Base-by-base conservation (phyloP, 2,329 filamentous ascomycete genomes). In the Claviceps monticola region DNA sequence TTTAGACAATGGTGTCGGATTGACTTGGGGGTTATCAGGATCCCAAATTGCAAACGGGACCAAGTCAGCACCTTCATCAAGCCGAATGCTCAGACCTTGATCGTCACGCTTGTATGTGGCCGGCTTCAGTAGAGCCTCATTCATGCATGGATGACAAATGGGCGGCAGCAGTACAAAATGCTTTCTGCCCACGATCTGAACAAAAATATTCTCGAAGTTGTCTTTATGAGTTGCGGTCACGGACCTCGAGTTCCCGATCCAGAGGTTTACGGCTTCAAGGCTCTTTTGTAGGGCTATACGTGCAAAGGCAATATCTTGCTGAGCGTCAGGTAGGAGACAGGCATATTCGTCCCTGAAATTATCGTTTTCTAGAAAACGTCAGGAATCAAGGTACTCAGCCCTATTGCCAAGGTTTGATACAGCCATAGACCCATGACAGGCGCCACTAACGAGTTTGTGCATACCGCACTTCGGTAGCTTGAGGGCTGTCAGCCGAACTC, bases 181-280 rank as follows among this genome's bases (percentile, higher is more conserved):
- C 63, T 93, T 93, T 52, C 70, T 68, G 0, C 87, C 88, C 1
- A 80, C 65, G 14, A 91, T 66, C 60, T 91, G 86, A 1, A 88
- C 83, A 64, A 90, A 93, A 0, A 93, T 75, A 63, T 93, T 93
- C 65, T 93, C 86, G 64, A 90, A 91, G 60, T 86, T 86, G 67
- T 93, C 88, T 60, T 84, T 86, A 68, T 93, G 88, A 51, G 90
- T 65, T 0, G 84, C 82, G 0, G 86, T 90, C 1, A 78, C 73
- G 26, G 82, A 86, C 39, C 71, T 72, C 1, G 79, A 79, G 66
- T 87, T 86, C 51, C 87, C 87, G 48, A 93, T 80, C 87, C 87
- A 91, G 60, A 93, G 74, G 62, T 93, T 93, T 55, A 88, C 77
- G 14, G 87, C 87, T 56, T 93, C 87, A 0, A 86, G 84, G 0